Base-by-base conservation (phyloP, 1,139 yeast species). In the Nematodospora anomalae region DNA sequence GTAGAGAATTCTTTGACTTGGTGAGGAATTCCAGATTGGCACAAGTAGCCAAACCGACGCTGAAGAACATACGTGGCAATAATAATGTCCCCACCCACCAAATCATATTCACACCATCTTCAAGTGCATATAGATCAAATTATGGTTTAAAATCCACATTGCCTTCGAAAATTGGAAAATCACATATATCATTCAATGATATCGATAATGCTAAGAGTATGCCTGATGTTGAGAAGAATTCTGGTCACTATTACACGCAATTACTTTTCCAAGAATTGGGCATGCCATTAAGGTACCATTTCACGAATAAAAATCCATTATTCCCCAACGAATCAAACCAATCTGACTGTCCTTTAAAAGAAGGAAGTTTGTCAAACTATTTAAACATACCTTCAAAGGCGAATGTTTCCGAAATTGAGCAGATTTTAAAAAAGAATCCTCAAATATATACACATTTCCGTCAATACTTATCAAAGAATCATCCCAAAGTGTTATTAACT, bases 171-270 rank as follows among this genome's bases (percentile, higher is more conserved):
- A 57, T 70, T 35, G 76, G 76, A 2, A 52, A 52, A 38, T 61
- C 73, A 3, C 69, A 67, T 42, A 66, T 71, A 27, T 68, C 69
- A 6, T 68, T 53, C 53, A 71, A 71, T 49, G 71, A 71, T 46
- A 59, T 71, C 23, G 76, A 71, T 48, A 71, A 71, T 47, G 50
- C 52, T 39, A 61, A 57, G 41, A 65, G 61, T 42, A 70, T 71
- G 71, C 76, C 76, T 2, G 76, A 71, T 52, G 74, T 71, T 8
- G 76, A 71, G 45, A 69, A 67, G 42, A 63, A 60, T 42, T 57
- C 72, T 0, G 74, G 75, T 3, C 53, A 60, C 27, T 55, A 59
- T 44, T 65, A 67, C 47, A 67, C 60, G 39, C 52, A 74, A 35
- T 43, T 64, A 40, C 67, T 67, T 50, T 71, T 68, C 45, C 74